Base-by-base conservation (phyloP, 805 yeast species). In the Monosporozyma unispora region DNA sequence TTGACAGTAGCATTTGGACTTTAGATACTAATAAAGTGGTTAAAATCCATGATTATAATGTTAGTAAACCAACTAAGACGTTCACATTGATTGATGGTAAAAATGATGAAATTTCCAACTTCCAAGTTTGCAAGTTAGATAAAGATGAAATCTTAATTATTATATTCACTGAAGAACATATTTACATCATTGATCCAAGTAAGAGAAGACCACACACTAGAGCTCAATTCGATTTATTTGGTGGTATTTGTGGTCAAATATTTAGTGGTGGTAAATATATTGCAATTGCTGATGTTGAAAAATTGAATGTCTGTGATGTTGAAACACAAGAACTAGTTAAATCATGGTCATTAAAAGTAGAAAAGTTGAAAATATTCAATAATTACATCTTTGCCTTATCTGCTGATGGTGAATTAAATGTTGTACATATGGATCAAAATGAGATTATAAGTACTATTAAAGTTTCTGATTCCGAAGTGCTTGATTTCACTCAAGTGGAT, bases 111-210 rank as follows among this genome's bases (percentile, higher is more conserved):
- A 68, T 67, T 10, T 53, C 50, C n/a, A 53, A 60, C 25, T 61
- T 66, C 54, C 64, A 58, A 48, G 54, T 60, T 12, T 52, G 65
- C 31, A 40, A 35, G 19, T 21, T 22, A 14, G 51, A 47, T 39
- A 49, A 50, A 10, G 53, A 46, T 22, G 53, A 52, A 4, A 51
- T 48, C 2, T 64, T 64, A 29, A 54, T 54, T 9, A 49, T 73
- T 11, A 52, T 68, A 47, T 63, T 64, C 11, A 57, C 67, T 3
- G 60, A 59, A 45, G 46, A 57, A 59, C 74, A 81, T 9, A 82
- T 82, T 10, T 81, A 80, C 60, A 71, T 83, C 50, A 77, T 83
- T 60, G 87, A 83, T 63, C 87, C 87, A 41, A 56, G 60, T n/a
- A 62, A 64, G 47, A 66, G 66, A 50, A 62, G 65, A 49, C 70